Base-by-base conservation (phyloP, 441 rosid genomes). In the Iberis amara region DNA sequence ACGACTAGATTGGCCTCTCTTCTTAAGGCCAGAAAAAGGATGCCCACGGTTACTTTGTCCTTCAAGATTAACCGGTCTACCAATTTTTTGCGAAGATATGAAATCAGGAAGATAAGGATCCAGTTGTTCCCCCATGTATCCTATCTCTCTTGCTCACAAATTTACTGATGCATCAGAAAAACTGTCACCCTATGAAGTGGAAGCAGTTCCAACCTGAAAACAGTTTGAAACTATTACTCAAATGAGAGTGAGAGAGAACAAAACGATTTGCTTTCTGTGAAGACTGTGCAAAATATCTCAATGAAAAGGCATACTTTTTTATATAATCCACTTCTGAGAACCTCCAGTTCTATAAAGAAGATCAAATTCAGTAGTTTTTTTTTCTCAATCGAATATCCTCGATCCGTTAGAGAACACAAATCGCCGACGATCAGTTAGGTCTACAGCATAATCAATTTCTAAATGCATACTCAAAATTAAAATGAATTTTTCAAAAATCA, bases 1-100 rank as follows among this genome's bases (percentile, higher is more conserved):
- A 53, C 96, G 96, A 66, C 73, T 73, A 56, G 83, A 87, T 14
- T 83, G 96, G 14, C 90, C 92, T 76, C 99, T 84, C 76, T 84
- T 94, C 80, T 85, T 94, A 10, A 62, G 70, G 24, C 86, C 81
- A 6, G 74, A 66, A 49, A 70, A 66, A 27, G 75, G 73, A 55
- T 74, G 55, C 3, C 77, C 66, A 41, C 71, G 78, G 68, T 52
- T 81, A 30, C 59, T 66, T 59, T 68, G 62, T 4, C 66, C 86
- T 33, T 80, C 73, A 1, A 53, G 48, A 70, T 38, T 59, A 39
- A 57, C 52, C 2, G 56, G 56, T 73, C 79, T 76, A 61, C 71
- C 81, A 38, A 52, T 11, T n/a, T 55, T 63, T 65, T 63, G 57
- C 0, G 72, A 67, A 28, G 71, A 59, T 15, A 59, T 47, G 47